Evolutionary conservation across 1,284 basidiomycete genomes (phyloP).

Genomic region (Filobasidium uniguttulatum): DNA sequence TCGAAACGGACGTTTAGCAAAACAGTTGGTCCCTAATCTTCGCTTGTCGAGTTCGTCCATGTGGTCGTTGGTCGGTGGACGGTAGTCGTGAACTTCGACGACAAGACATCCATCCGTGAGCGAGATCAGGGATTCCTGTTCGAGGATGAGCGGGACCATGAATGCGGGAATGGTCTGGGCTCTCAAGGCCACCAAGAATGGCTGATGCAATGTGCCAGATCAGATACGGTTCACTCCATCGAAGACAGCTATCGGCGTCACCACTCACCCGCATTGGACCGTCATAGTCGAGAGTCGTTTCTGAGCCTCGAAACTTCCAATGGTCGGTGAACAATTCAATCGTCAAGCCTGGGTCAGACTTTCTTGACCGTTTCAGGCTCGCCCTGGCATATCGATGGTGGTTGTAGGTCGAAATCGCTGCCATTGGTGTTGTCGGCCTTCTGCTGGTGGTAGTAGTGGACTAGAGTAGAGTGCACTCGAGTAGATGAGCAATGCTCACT

Average conservation of each 20-base stretch:
- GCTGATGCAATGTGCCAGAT: constrained; percentile 17
- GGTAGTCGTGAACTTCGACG: constrained; percentile 36
- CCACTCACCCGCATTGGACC: constrained; percentile 34
- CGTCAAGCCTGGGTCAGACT: constrained; percentile 33
- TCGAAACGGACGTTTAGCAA: constrained; percentile 4
- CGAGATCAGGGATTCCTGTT: constrained; percentile 29
- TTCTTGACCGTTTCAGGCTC: constrained; percentile 36
- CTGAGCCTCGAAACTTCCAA: constrained; percentile 34
- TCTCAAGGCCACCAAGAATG: constrained; percentile 35
- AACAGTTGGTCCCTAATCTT: constrained; percentile 6
- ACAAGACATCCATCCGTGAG: constrained; percentile 38
- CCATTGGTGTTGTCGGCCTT: no score
- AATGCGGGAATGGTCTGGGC: constrained; percentile 35
- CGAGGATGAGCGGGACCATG: constrained; percentile 35
- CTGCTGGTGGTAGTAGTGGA: no score
- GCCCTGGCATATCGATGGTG: constrained; percentile 35
- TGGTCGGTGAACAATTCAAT: constrained; percentile 32
- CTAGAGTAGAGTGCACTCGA: no score
- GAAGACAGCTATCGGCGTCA: neutral
- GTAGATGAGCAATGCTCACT: no score
- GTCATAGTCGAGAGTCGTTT: constrained; percentile 33
- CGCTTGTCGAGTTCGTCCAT: constrained; percentile 8
- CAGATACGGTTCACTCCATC: neutral
- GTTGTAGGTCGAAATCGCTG: constrained; percentile 31
- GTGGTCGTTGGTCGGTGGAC: constrained; percentile 14